A percentile compares a stretch with the other conserved stretches of the same genome.
Evolutionary conservation across 306 rosid genomes (phyloP).

Genomic region (Cucumis sativus): Cucumber_9930_V3 NC_026655.2:8022001-8022500

Average conservation of each 20-base stretch:
- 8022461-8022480: background rate
- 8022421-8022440: background rate
- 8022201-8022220: no score
- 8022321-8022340: background rate
- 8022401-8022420: background rate
- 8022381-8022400: background rate
- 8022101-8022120: no score
- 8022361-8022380: background rate
- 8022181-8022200: no score
- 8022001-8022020: no score
- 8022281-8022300: conserved; percentile 6
- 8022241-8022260: background rate
- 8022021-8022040: no score
- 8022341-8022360: background rate
- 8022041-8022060: no score
- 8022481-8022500: background rate
- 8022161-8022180: no score
- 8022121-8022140: no score
- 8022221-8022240: background rate
- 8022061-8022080: no score
- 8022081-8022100: no score
- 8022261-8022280: conserved; percentile 6
- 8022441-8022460: background rate
- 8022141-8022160: no score
- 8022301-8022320: conserved; percentile 1